Percentiles rank a stretch among this genome's conserved stretches.
phyloP scores from a whole-genome alignment of 805 yeast genomes.

The Blastobotrys muscicola region DNA sequence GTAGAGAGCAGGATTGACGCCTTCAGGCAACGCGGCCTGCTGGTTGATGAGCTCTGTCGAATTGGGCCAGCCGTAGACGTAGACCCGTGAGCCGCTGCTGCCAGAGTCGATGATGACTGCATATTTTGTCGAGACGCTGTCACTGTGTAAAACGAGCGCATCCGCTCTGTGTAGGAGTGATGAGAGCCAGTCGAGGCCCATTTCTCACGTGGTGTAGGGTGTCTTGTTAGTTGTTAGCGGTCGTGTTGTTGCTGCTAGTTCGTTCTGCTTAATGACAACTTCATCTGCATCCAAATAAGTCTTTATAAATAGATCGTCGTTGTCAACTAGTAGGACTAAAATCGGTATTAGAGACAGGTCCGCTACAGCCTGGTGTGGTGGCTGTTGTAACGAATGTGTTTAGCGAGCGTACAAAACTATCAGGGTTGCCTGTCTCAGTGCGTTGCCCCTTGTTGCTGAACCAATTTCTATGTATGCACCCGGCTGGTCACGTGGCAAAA shows the following conservation, averaged over 20 bases:
- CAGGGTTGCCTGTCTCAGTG: too few species aligned
- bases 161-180: background rate
- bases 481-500: too few species aligned
- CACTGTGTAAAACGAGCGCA: too few species aligned
- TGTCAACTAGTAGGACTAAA: too few species aligned
- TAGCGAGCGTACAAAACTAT: too few species aligned
- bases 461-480: too few species aligned
- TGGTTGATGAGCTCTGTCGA: conserved; percentile 20
- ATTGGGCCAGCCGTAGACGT: conserved; percentile 73
- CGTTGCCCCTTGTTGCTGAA: too few species aligned
- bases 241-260: background rate
- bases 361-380: too few species aligned
- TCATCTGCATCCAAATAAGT: too few species aligned
- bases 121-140: conserved; percentile 30
- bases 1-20: conserved; percentile 13
- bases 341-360: too few species aligned
- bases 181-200: background rate
- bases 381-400: too few species aligned
- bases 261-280: background rate
- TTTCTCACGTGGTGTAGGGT: background rate
- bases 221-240: background rate
- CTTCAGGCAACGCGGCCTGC: conserved; percentile 7
- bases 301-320: too few species aligned
- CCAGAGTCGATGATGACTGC: conserved; percentile 94
- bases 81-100: conserved; percentile 86